Evolutionary conservation across 2,329 filamentous ascomycete species (phyloP), one percentile per base, ranked within the genome.

Genomic region (Shiraia sp.): DNA sequence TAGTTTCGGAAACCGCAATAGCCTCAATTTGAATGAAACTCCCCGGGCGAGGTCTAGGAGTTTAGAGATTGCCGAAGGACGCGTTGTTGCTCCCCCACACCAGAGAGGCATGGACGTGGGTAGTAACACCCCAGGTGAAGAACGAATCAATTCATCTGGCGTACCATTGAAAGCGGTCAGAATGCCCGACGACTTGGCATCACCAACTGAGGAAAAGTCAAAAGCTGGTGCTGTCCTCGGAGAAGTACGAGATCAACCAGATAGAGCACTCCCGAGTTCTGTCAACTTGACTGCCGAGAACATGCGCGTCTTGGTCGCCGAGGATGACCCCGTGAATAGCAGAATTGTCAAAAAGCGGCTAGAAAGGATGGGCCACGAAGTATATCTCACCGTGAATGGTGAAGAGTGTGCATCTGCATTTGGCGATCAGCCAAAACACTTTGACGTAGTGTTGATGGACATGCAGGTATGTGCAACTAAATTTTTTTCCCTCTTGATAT

Each of bases 291-390:
- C 57, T n/a, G 52, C 71, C 1, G 67, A 76, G 2, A 69, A 79
- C 26, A 73, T 90, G 51, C 76, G 79, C 13, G 82, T 95, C 2
- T 75, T 95, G 15, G 82, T 95, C 25, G 90, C 90, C 0, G 90
- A 95, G 61, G 90, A 96, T 53, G 90, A 95, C 56, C 88, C 89
- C 0, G 84, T 95, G 54, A 95, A 95, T 55, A 88, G 88, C 69
- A 86, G 83, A 45, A 88, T 95, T 29, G 73, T 95, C 28, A 81
- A 83, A 57, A 95, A 95, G 59, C 76, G 90, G 10, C 69, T 96
- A 3, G 86, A 93, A 61, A 90, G 87, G 58, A 70, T 82, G 1
- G 87, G 88, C 0, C 88, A 95, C 51, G 69, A 78, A 1, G 86
- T 93, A 0, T 73, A 79, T 25, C 77, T 91, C 51, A 88, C 88